Base-by-base conservation (phyloP, 768 basidiomycete species). In the Chiua virens region DNA sequence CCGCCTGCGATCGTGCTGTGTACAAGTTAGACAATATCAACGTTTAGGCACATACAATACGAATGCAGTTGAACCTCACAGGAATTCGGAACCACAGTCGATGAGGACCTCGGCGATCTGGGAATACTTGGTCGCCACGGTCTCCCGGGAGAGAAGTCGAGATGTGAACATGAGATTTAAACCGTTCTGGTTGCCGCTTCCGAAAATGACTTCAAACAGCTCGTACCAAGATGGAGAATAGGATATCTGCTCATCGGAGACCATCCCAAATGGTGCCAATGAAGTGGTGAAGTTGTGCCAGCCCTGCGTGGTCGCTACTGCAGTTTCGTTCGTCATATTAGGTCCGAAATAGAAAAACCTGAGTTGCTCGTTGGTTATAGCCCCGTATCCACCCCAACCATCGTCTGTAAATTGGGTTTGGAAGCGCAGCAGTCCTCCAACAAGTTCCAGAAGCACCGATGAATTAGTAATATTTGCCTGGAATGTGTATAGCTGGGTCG, bases 1-100 rank as follows among this genome's bases (percentile, higher is more conserved):
- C 80, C 78, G 3, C 79, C 79, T 7, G 65, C 71, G 7, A 79
- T 61, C 9, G 66, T 60, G 32, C 79, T 80, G 2, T 4, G 40
- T 1, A 15, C 3, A 38, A 6, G 39, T 21, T 3, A n/a, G n/a
- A n/a, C n/a, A n/a, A n/a, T n/a, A n/a, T n/a, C n/a, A n/a, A n/a
- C n/a, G n/a, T n/a, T n/a, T n/a, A n/a, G n/a, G n/a, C n/a, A n/a
- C n/a, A n/a, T n/a, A n/a, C n/a, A n/a, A n/a, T n/a, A n/a, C n/a
- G n/a, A n/a, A 8, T 9, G 6, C 3, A 4, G 32, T 15, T 6
- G 14, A 23, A 25, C 49, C 56, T 14, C 37, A 59, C 58, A 38
- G 34, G 41, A 59, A 57, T 17, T 1, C 1, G 5, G 25, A 40
- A 8, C 5, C 15, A 25, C 58, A 59, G 35, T 49, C 23, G 1